These are phyloP conservation scores for Xylaria sp. DNA, from an alignment of 2,329 filamentous ascomycete species.

Conservation along the genomic window DNA sequence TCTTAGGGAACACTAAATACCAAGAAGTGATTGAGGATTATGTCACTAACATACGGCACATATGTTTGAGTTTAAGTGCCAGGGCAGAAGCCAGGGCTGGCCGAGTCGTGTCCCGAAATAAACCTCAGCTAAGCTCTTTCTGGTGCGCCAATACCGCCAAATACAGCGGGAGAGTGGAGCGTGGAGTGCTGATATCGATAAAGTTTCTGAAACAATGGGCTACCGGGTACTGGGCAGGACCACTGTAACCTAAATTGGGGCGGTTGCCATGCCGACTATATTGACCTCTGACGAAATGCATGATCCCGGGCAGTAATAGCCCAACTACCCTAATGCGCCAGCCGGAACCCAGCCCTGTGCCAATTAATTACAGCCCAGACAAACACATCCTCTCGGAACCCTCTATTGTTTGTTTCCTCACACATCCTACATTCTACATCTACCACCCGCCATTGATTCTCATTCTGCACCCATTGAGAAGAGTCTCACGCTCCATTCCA, in stretches of 20 bases:
- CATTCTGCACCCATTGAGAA: constrained; percentile 24
- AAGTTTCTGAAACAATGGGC: constrained; percentile 25
- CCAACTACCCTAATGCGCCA: constrained; percentile 36
- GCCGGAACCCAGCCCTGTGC: constrained; percentile 14
- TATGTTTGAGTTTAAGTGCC: constrained; percentile 4
- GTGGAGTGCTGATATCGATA: constrained; percentile 24
- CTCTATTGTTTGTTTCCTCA: constrained; percentile 25
- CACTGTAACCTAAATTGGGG: constrained; percentile 24
- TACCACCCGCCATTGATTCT: constrained; percentile 14
- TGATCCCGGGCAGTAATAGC: constrained; percentile 31
- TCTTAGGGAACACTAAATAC: too few species aligned
- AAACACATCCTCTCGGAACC: constrained; percentile 14
- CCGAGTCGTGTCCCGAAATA: not conserved
- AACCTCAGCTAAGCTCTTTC: constrained; percentile 21
- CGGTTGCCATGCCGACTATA: constrained; percentile 49
- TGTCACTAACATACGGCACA: not conserved
- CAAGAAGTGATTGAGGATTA: too few species aligned
- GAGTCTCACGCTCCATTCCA: constrained; percentile 48
- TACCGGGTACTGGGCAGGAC: not conserved
- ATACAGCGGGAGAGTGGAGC: constrained; percentile 17
- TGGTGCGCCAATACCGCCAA: not conserved
- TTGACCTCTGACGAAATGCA: constrained; percentile 50
- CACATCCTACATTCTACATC: not conserved
- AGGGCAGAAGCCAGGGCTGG: not conserved
- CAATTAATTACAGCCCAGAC: constrained; percentile 14